A percentile compares a stretch with the other conserved stretches of the same genome.
Conservation (phyloP, 2,329 filamentous ascomycete genomes). For the Colletotrichum cuscutae region DNA sequence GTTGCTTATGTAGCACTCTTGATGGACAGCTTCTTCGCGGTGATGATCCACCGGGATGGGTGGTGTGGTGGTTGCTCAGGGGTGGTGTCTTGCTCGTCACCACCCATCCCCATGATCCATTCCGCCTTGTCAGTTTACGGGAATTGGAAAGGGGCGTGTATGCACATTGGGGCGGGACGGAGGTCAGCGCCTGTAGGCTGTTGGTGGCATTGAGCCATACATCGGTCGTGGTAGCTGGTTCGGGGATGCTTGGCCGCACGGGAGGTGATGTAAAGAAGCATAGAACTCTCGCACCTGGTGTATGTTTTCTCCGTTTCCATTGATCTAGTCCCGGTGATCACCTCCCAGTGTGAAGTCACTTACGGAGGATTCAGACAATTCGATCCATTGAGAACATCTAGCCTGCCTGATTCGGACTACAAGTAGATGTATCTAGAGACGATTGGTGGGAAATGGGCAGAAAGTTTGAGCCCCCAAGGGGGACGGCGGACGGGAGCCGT, state of each 20-base stretch:
- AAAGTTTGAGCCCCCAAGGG: background rate
- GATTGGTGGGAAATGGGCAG: conserved; percentile 29
- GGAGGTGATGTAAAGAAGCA: background rate
- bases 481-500: background rate
- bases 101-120: background rate
- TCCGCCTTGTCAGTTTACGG: background rate
- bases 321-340: background rate
- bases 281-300: background rate
- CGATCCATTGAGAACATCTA: background rate
- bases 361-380: background rate
- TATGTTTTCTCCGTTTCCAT: background rate
- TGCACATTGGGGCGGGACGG: background rate
- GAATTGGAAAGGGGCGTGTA: background rate
- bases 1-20: background rate
- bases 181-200: background rate
- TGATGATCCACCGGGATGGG: conserved; percentile 10
- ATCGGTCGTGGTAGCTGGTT: background rate
- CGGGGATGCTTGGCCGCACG: background rate
- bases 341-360: background rate
- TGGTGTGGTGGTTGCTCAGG: background rate
- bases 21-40: background rate
- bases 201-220: background rate
- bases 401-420: background rate
- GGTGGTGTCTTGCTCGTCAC: background rate
- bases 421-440: background rate